Conservation (phyloP, 768 basidiomycete species). For the Mycena rebaudengoi region DNA sequence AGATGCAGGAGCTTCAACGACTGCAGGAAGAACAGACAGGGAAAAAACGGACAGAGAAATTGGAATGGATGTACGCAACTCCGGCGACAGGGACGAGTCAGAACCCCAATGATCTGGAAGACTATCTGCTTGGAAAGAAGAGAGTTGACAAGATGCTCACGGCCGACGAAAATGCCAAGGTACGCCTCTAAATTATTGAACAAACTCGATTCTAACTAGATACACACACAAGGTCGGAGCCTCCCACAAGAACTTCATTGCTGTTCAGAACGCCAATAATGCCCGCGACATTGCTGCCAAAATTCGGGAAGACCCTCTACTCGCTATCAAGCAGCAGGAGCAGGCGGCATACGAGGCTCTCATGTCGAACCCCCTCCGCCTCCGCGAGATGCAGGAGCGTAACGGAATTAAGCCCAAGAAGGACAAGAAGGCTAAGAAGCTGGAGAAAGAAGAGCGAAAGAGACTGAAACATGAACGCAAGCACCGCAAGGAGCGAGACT, state of each 20-base stretch:
- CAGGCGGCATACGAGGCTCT: constrained; percentile 91
- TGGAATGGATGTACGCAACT: constrained; percentile 99
- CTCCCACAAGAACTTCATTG: constrained; percentile 91
- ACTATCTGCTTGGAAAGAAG: constrained; percentile 97
- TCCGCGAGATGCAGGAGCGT: constrained; percentile 82
- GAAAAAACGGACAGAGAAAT: constrained; percentile 90
- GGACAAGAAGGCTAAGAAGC: constrained; percentile 71
- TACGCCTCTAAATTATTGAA: constrained; percentile 35
- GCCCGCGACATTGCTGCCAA: constrained; percentile 90
- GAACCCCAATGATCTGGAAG: constrained; percentile 93
- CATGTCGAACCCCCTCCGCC: constrained; percentile 84
- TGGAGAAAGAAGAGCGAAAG: constrained; percentile 56
- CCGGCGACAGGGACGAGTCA: constrained; percentile 90
- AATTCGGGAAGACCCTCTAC: constrained; percentile 93
- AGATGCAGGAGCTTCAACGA: constrained; percentile 94
- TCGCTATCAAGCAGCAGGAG: constrained; percentile 99
- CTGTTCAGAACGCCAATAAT: constrained; percentile 93
- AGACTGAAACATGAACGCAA: constrained; percentile 51
- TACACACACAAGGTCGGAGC: too few relatives aligned
- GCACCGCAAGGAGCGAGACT: constrained; percentile 32
- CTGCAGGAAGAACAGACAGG: constrained; percentile 96
- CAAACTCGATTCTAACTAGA: constrained; percentile 38
- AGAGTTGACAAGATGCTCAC: constrained; percentile 95
- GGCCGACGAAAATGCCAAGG: constrained; percentile 92
- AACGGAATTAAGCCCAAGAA: constrained; percentile 86